Evolutionary conservation across 306 rosid genomes (phyloP), one percentile per base, ranked within the genome.

Genomic region (Quercus aquifolioides): DNA sequence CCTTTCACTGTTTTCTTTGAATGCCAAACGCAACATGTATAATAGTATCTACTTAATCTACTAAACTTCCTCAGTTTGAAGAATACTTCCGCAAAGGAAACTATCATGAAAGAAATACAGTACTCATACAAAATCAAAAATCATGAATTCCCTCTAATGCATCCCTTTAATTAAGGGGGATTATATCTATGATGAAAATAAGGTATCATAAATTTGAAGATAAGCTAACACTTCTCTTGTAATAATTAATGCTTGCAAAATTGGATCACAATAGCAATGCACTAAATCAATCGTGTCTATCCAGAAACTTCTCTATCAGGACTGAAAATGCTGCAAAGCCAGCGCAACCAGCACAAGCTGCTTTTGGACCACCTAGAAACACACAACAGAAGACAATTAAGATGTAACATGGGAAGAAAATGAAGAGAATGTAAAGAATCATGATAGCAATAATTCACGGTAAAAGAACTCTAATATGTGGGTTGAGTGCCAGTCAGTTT

Each of bases 291-390:
- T 84, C 84, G 23, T 92, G 97, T 51, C 99, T 86, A 38, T 95
- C 98, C 74, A 90, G 77, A 83, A 95, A 95, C 84, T 95, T 95
- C 87, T 91, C 96, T 81, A 90, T 95, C 54, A 88, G 41, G 6
- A 89, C 96, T 20, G 97, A 91, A 85, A 95, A 95, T 69, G 99
- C 93, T 1, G 99, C 97, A 83, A 94, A 94, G 35, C 97, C 97
- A 30, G 95, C 99, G 77, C 99, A 94, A 54, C 99, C 99, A 7
- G 46, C 86, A 55, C 99, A 95, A 51, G 98, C 96, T 52, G 97
- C 97, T 84, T 89, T 90, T 55, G 97, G 97, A 82, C 99, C 99
- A 79, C 92, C 99, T 95, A 82, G 58, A 83, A 80, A 31, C 78
- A 81, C 74, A 78, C 56, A 63, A 33, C 14, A 41, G 58, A 71